These are phyloP conservation scores for Trametes sp. DNA, from an alignment of 1,284 basidiomycete genomes.

Conservation along the genomic window DNA sequence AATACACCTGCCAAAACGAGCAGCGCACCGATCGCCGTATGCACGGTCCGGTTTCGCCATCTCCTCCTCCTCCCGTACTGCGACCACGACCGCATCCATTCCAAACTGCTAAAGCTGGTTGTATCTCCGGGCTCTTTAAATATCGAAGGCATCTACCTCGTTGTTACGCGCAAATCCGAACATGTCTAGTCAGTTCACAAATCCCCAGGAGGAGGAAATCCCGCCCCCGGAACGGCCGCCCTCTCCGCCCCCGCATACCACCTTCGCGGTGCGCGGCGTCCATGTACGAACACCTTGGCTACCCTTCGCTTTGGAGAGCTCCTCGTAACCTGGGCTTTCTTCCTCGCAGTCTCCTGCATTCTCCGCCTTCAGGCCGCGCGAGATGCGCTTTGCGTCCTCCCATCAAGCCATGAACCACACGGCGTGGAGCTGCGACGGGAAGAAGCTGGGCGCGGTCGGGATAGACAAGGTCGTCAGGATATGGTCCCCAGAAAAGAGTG, in stretches of 20 bases:
- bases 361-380: conserved; percentile 78
- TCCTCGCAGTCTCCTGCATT: conserved; percentile 70
- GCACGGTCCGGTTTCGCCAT: conserved; percentile 1
- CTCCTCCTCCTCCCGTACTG: background rate
- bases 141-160: background rate
- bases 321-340: conserved; percentile 33
- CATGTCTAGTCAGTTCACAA: conserved; percentile 27
- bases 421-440: conserved; percentile 84
- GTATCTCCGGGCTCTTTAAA: background rate
- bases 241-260: conserved; percentile 74
- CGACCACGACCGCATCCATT: background rate
- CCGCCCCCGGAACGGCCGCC: conserved; percentile 72
- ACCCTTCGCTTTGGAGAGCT: conserved; percentile 17
- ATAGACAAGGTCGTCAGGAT: conserved; percentile 79
- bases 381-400: conserved; percentile 68
- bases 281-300: conserved; percentile 60
- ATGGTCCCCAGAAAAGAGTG: conserved; percentile 79
- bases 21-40: conserved; percentile 14
- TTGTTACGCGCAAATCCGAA: background rate
- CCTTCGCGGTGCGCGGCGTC: conserved; percentile 70
- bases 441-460: conserved; percentile 77
- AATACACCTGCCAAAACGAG: conserved; percentile 27
- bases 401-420: conserved; percentile 74
- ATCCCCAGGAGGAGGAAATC: conserved; percentile 59
- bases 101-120: background rate